Evolutionary conservation across 2,329 filamentous ascomycete species (phyloP), one percentile per base, ranked within the genome.

Genomic region (Fusarium sp.): DNA sequence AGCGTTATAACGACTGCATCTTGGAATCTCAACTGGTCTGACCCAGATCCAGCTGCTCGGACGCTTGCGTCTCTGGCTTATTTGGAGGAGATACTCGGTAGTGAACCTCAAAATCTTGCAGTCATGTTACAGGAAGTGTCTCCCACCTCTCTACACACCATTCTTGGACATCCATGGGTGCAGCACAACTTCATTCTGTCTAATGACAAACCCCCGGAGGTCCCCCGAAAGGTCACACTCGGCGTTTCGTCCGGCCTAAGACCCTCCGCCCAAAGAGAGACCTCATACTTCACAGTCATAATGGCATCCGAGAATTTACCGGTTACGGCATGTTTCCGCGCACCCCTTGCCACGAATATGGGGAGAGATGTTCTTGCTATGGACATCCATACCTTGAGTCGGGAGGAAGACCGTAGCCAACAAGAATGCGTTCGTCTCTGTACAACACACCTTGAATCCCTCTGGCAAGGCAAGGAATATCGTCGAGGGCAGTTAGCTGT

Each of bases 381-480:
- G 11, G 69, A 63, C 34, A 62, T 52, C 38, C 42, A 14, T 60
- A 45, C 31, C 27, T 45, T 50, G 7, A 9, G 45, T 20, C 20
- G 35, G 3, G 16, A 38, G 9, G n/a, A 20, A 10, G 2, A 5
- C n/a, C 14, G 18, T 4, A 9, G 5, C 14, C 45, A 24, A 8
- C 54, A 61, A 24, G 18, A 54, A 8, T 64, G 56, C 14, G 2
- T 65, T 24, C 57, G 65, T 20, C 18, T 71, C 4, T 71, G 65
- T 24, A 71, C 65, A 0, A 60, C 65, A 18, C 62, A 71, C 31
- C 62, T 69, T 3, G 65, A 71, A 27, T 71, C 69, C 3, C 65
- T 71, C 18, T 54, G 9, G 14, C 6, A 29, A 38, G 62, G 69
- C 5, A 60, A 65, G 34, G 11, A 5, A 3, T 47, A 58, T 29